Base-by-base conservation (phyloP, 441 rosid species). In the Erodium trifolium region DNA sequence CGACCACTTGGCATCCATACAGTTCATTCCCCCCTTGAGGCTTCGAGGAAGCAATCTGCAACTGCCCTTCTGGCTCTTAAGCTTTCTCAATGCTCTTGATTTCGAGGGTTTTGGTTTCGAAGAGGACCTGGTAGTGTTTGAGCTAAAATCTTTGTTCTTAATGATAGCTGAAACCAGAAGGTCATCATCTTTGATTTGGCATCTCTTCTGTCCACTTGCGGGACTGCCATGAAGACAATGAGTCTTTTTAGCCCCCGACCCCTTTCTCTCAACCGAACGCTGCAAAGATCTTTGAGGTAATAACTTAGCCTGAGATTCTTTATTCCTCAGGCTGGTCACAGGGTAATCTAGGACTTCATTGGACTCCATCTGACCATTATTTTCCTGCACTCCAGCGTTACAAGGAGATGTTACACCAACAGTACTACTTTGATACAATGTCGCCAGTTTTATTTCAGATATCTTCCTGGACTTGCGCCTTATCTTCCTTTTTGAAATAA, bases 31-130 rank as follows among this genome's bases (percentile, higher is more conserved):
- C 57, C 68, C 78, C 73, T 85, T 86, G 62, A 76, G 66, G 69
- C 82, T 85, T 67, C 80, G 80, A 12, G 89, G 96, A 73, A 87
- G 92, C 82, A 91, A 77, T 77, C 80, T 81, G 80, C 92, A 90
- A 37, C 87, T 76, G 62, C 93, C 88, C 74, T 67, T 85, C 57
- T 73, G 81, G 72, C 73, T 82, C 79, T 84, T 87, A 69, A 69
- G 80, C 75, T 77, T 86, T 35, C 66, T 83, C 72, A 70, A 72
- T 63, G 79, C 79, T 83, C 82, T 88, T 74, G 71, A 65, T 80
- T 76, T 83, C 65, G 55, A 73, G 29, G 77, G 59, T 72, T 82
- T 90, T 79, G 65, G 81, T 80, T 31, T 31, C 3, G 4, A 31
- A 31, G 34, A 31, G 4, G 34, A 31, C 34, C 34, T 31, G 3